phyloP scores from a whole-genome alignment of 1,284 basidiomycete genomes.

The Trametes versicolor region DNA sequence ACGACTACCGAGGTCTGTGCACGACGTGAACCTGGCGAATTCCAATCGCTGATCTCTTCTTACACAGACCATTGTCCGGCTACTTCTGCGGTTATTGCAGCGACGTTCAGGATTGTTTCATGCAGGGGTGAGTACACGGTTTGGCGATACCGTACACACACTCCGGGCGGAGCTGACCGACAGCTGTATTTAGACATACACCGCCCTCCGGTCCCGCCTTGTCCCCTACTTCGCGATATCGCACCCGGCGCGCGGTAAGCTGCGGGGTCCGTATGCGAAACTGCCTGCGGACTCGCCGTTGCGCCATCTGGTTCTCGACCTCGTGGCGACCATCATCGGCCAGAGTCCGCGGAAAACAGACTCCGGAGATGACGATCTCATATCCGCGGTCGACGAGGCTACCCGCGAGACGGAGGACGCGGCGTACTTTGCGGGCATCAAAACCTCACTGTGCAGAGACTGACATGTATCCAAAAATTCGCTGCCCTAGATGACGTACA shows the following conservation, averaged over 20 bases:
- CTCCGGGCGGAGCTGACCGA: too few relatives aligned
- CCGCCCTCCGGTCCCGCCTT: constrained; percentile 64
- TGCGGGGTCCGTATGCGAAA: constrained; percentile 80
- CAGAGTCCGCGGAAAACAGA: constrained; percentile 35
- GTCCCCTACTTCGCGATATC: constrained; percentile 81
- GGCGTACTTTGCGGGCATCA: constrained; percentile 52
- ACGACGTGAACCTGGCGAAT: background rate
- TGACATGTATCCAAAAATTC: background rate
- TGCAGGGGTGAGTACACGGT: constrained; percentile 50
- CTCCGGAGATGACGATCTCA: constrained; percentile 41
- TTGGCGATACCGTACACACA: background rate
- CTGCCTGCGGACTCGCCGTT: constrained; percentile 52
- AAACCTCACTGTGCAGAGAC: background rate
- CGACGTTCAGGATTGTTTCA: constrained; percentile 57
- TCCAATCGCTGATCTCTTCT: background rate
- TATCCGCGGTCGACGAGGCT: constrained; percentile 50
- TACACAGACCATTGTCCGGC: constrained; percentile 63
- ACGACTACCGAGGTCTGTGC: constrained; percentile 61
- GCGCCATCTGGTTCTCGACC: constrained; percentile 59
- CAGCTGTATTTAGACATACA: constrained; percentile 48
- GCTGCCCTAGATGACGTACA: background rate
- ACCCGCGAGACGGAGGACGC: constrained; percentile 51
- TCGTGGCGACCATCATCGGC: constrained; percentile 44
- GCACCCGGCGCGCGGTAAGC: constrained; percentile 73
- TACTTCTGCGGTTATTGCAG: constrained; percentile 71